Evolutionary conservation across 2,329 filamentous ascomycete species (phyloP), one percentile per base, ranked within the genome.

Genomic region (Pestalotiopsis sp.): DNA sequence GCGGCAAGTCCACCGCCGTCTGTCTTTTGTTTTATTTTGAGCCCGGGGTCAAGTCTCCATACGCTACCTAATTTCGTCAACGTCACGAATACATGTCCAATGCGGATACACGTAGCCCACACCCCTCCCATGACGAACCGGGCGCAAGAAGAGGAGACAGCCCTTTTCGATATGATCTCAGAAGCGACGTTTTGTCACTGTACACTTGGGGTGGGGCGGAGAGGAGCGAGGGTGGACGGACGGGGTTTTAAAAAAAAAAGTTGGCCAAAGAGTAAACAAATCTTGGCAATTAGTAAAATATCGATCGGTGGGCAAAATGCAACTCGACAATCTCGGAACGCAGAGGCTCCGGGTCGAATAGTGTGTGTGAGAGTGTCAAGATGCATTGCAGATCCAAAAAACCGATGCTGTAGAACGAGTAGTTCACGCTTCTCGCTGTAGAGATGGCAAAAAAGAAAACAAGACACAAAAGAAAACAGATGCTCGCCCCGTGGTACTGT

Each of bases 261-360:
- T 52, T 52, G 45, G 45, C 45, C 17, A n/a, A 20, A 52, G 41
- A 45, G 17, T 14, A 45, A 45, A 45, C 9, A 52, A 52, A 52
- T 38, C 31, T 36, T 62, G 59, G 27, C 38, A 17, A 20, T 6
- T 39, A 36, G 27, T 14, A 39, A 36, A 39, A 39, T 62, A 62
- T 23, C 36, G 59, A 62, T 36, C 57, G 23, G 23, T 59, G 57
- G 57, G 41, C 7, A 52, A n/a, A 52, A 64, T 64, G 61, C 61
- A 64, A 64, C 61, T 64, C 61, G 61, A 64, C 61, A 64, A 64
- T 64, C 61, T 64, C 61, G 61, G 61, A 64, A 64, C 12, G 11
- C 39, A 64, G 36, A 41, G 38, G 25, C 38, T 52, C 61, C 61
- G 61, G 39, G 23, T 25, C 61, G 4, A n/a, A 20, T 52, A n/a